Evolutionary conservation across 139 green algal genomes (phyloP), one percentile per base, ranked within the genome.

Genomic region (Spirogloea muscicola): DNA sequence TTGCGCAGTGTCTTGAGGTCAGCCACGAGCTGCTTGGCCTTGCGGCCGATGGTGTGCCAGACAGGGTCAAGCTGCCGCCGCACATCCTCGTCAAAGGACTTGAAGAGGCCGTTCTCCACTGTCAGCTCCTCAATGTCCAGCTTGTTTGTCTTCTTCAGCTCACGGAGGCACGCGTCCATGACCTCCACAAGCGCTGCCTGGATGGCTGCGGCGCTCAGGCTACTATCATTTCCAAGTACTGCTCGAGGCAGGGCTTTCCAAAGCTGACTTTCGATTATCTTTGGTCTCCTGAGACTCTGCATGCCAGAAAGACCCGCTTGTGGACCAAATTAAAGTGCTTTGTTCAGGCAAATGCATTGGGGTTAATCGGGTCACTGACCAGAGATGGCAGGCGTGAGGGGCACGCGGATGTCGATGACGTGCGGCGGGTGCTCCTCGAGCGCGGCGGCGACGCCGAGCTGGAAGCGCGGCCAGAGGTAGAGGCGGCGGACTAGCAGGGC

Each of bases 401-500:
- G 60, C 73, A 90, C 69, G 40, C 84, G 78, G 78, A 96, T 84
- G 85, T 98, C 93, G 25, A 95, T 73, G 49, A 97, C 82, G 82
- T 95, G 84, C 51, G 80, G 80, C 27, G 62, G 49, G 43, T 43
- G 7, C 9, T 25, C 25, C 49, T 92, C 89, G 40, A 97, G 80
- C 58, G 84, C 80, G 3, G 83, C 60, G 48, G 89, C 84, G 10
- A 96, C 93, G 0, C 80, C 36, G 3, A 84, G 67, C 55, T 96
- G 88, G 81, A 97, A 98, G 5, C 94, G 84, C 0, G 94, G 94
- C 88, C 91, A 98, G 38, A 98, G 82, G 76, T 86, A 79, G 39
- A 98, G 74, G 4, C 68, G 73, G 37, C 89, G 82, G 33, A 81
- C 9, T 9, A 81, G 78, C 25, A 81, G 63, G 0, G 21, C 33